A percentile compares a stretch with the other conserved stretches of the same genome.
phyloP scores from a whole-genome alignment of 805 yeast species.

The Tetrapisispora namnaoensis region DNA sequence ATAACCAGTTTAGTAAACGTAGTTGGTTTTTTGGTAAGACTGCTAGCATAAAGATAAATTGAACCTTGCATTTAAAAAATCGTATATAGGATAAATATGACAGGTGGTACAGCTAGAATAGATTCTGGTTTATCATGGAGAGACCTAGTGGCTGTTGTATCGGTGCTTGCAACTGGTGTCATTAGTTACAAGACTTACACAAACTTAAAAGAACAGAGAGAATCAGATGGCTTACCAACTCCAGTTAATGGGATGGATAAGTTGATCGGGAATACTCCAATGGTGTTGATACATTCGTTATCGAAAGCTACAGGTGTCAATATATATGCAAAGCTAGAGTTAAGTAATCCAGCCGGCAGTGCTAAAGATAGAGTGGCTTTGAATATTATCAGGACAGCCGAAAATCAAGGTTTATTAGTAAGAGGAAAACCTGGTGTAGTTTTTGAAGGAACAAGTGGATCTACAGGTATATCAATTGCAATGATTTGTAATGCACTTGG shows the following conservation, averaged over 20 bases:
- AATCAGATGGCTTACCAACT: not conserved
- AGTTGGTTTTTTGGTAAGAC: not conserved
- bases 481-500: slow-evolving; percentile 84
- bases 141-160: slow-evolving; percentile 6
- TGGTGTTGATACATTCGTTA: slow-evolving; percentile 63
- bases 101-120: slow-evolving; percentile 3
- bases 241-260: slow-evolving; percentile 52
- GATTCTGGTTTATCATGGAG: slow-evolving; percentile 4
- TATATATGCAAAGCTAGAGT: slow-evolving; percentile 78
- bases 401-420: slow-evolving; percentile 43
- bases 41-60: too few relatives aligned
- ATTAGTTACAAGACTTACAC: not conserved
- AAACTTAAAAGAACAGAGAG: not conserved
- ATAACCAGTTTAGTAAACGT: too few relatives aligned
- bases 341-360: slow-evolving; percentile 86
- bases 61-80: too few relatives aligned
- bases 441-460: slow-evolving; percentile 93
- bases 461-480: slow-evolving; percentile 92
- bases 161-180: slow-evolving; percentile 4
- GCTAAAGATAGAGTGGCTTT: slow-evolving; percentile 93
- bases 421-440: slow-evolving; percentile 54
- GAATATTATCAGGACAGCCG: slow-evolving; percentile 67
- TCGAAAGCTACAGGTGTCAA: slow-evolving; percentile 68
- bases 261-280: slow-evolving; percentile 84
- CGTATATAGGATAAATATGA: not conserved